Conservation (phyloP, 805 yeast species). For the Barnettozyma populi region DNA sequence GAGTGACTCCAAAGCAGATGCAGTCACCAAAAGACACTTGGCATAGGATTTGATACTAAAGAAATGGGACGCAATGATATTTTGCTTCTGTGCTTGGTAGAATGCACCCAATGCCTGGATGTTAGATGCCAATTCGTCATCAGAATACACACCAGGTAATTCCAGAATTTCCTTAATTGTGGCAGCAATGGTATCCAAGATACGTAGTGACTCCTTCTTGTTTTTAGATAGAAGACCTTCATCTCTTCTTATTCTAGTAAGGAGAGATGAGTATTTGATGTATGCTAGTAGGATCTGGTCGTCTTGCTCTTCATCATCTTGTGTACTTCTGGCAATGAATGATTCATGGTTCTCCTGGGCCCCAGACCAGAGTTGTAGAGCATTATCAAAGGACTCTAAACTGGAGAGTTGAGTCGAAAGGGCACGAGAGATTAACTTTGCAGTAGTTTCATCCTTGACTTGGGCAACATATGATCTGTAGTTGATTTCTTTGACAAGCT, state of each 20-base stretch:
- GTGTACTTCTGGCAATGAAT: conserved; percentile 46
- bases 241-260: conserved; percentile 72
- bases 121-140: conserved; percentile 57
- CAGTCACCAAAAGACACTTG: conserved; percentile 43
- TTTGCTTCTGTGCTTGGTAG: conserved; percentile 40
- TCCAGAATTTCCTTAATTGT: conserved; percentile 61
- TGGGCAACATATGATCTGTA: conserved; percentile 62
- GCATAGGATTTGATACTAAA: conserved; percentile 34
- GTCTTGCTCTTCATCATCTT: conserved; percentile 54
- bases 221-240: conserved; percentile 20
- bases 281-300: conserved; percentile 72
- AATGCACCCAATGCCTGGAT: conserved; percentile 44
- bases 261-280: conserved; percentile 60
- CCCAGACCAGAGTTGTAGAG: conserved; percentile 63
- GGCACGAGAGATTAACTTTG: conserved; percentile 47
- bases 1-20: conserved; percentile 26
- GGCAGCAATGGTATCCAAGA: conserved; percentile 37
- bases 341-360: conserved; percentile 54
- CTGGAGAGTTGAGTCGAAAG: conserved; percentile 29
- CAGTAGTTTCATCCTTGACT: conserved; percentile 66
- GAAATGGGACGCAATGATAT: conserved; percentile 41
- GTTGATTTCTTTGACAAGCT: conserved; percentile 40
- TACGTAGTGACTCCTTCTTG: conserved; percentile 32
- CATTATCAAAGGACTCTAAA: conserved; percentile 46
- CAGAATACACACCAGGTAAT: conserved; percentile 89